Percentiles rank a stretch among this genome's conserved stretches.
phyloP scores from a whole-genome alignment of 2,329 filamentous ascomycete species.

The Colletotrichum falcatum region DNA sequence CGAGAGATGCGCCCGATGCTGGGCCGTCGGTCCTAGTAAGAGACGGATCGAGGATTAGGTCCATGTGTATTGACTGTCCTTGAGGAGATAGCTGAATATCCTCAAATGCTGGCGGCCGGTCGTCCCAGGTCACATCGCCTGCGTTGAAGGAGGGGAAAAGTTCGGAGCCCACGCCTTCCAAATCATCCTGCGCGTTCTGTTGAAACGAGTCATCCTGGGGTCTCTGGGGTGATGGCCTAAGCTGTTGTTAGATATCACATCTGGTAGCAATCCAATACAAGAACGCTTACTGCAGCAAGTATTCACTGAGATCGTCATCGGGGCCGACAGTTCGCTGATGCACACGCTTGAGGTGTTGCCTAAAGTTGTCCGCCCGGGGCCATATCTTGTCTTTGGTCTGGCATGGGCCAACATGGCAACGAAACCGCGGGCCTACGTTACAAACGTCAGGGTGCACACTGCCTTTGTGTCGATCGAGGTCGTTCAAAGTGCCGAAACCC shows the following conservation, averaged over 20 bases:
- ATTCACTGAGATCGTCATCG: slow-evolving; percentile 56
- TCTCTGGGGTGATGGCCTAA: slow-evolving; percentile 2
- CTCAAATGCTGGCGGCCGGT: slow-evolving; percentile 1
- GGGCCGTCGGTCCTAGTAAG: neutral
- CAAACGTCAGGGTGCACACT: slow-evolving; percentile 71
- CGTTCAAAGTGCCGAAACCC: slow-evolving; percentile 85
- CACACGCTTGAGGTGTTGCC: slow-evolving; percentile 78
- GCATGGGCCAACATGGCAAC: slow-evolving; percentile 70
- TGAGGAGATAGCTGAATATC: slow-evolving; percentile 30
- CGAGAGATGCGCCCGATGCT: neutral
- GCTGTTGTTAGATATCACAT: neutral
- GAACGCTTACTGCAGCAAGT: slow-evolving; percentile 46
- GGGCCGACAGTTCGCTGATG: slow-evolving; percentile 60
- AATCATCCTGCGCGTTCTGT: slow-evolving; percentile 18
- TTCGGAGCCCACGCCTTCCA: slow-evolving; percentile 37
- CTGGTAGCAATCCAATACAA: neutral
- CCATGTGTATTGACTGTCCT: slow-evolving; percentile 26
- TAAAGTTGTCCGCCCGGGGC: slow-evolving; percentile 89
- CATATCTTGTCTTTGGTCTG: slow-evolving; percentile 75
- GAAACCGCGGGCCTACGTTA: slow-evolving; percentile 65
- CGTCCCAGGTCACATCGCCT: slow-evolving; percentile 1
- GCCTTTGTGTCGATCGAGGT: slow-evolving; percentile 82
- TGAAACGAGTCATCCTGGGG: neutral
- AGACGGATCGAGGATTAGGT: slow-evolving; percentile 28
- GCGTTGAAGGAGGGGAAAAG: slow-evolving; percentile 4